A percentile compares a stretch with the other conserved stretches of the same genome.
Conservation (phyloP, 306 rosid genomes). For the Trifolium pratense region DNA sequence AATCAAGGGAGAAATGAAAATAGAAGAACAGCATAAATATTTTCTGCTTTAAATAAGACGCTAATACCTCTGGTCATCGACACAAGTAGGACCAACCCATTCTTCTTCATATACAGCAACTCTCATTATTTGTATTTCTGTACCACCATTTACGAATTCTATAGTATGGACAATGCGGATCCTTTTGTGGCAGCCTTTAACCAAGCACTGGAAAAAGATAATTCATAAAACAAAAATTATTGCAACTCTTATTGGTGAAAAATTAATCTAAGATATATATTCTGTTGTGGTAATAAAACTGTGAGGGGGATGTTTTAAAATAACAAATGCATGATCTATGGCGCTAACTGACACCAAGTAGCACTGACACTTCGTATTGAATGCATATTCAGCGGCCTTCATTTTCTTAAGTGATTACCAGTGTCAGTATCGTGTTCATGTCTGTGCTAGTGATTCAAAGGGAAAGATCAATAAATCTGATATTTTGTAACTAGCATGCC, state of each 20-base stretch:
- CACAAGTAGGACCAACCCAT: slow-evolving; percentile 78
- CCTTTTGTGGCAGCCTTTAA: slow-evolving; percentile 95
- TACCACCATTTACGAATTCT: slow-evolving; percentile 81
- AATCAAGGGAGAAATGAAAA: slow-evolving; percentile 4
- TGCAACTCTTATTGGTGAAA: slow-evolving; percentile 19
- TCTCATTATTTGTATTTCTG: slow-evolving; percentile 90
- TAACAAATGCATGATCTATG: slow-evolving; percentile 1
- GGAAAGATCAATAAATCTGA: slow-evolving; percentile 5
- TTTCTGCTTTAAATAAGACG: slow-evolving; percentile 17
- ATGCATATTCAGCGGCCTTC: background rate
- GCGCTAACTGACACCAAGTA: slow-evolving; percentile 1
- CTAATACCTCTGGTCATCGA: slow-evolving; percentile 65
- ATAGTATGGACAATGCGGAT: slow-evolving; percentile 86
- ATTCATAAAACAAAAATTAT: background rate
- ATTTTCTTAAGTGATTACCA: background rate
- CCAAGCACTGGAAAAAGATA: slow-evolving; percentile 70
- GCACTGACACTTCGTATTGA: background rate
- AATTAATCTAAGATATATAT: background rate
- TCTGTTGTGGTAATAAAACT: background rate
- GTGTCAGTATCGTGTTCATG: background rate
- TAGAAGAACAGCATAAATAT: background rate
- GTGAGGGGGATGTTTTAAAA: background rate
- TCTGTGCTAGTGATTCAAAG: background rate
- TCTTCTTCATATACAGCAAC: slow-evolving; percentile 87
- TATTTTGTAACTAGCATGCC: slow-evolving; percentile 10